Evolutionary conservation across 2,329 filamentous ascomycete species (phyloP), one percentile per base, ranked within the genome.

Genomic region (Orbilia blumenaviensis): DNA sequence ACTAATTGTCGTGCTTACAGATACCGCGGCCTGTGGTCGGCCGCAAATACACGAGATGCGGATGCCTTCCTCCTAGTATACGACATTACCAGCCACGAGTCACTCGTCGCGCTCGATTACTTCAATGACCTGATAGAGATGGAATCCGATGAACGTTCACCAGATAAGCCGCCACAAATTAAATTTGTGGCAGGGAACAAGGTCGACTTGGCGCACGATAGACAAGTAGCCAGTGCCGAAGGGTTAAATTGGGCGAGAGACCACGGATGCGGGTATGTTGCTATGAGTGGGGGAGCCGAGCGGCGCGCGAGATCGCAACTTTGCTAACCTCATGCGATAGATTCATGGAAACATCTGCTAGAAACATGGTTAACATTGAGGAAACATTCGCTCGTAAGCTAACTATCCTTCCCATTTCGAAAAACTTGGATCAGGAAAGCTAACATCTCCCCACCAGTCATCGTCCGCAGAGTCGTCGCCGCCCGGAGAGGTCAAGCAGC

Each of bases 131-230:
- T 95, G 81, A 92, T 95, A 81, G 91, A 92, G 81, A 93, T 94
- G 87, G 91, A 94, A 83, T 86, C 89, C 71, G 91, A 94, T 81
- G 83, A 83, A 73, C 81, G 86, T 3, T 78, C 84, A 18, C 44
- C 60, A 44, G 56, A 76, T 34, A 61, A 64, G 54, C 69, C 71
- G 18, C 86, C 90, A 50, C 92, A 92, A 2, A 87, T 94, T 81
- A 94, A 93, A 85, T 92, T 94, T 77, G 90, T 94, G 10, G 92
- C 91, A 0, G 92, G 92, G 34, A 95, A 95, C 84, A 95, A 94
- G 84, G 94, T 92, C 85, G 92, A 95, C 83, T 83, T 94, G 77
- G 89, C 92, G 81, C 87, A 90, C 80, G 87, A 86, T 79, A 85
- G 92, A 56, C 86, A 89, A 82, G 89, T 95, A 7, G 84, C 88